These are phyloP conservation scores for Knoxdaviesia capensis DNA, from an alignment of 2,329 filamentous ascomycete genomes.

Conservation along the genomic window DNA sequence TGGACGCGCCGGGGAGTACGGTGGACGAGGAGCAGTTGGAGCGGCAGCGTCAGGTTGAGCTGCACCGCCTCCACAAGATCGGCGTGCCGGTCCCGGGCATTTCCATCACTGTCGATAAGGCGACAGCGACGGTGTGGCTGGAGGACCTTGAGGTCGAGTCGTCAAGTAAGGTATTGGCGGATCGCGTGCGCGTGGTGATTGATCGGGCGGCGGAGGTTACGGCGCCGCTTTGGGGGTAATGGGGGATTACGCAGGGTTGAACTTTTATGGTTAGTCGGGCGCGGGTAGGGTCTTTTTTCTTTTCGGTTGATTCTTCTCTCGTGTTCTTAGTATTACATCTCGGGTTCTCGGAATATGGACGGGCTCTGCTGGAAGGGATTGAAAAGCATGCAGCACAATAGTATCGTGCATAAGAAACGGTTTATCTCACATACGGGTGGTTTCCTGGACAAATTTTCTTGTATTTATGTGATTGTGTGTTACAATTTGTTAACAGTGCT, in stretches of 20 bases:
- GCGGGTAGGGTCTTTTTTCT: neutral
- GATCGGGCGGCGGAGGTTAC: slow-evolving; percentile 79
- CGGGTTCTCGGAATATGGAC: too few species aligned
- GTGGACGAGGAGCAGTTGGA: slow-evolving; percentile 27
- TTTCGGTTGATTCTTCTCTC: too few species aligned
- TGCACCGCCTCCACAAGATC: slow-evolving; percentile 59
- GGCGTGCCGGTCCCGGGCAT: slow-evolving; percentile 86
- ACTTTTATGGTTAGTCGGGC: too few species aligned
- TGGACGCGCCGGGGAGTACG: slow-evolving; percentile 11
- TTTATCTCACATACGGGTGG: too few species aligned
- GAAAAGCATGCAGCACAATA: too few species aligned
- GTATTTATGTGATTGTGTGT: too few species aligned
- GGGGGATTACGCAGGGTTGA: neutral
- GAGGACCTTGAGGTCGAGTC: slow-evolving; percentile 86
- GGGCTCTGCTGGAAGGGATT: too few species aligned
- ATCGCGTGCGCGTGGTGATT: slow-evolving; percentile 73
- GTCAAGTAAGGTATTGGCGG: slow-evolving; percentile 53
- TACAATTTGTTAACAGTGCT: too few species aligned
- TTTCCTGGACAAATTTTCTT: too few species aligned
- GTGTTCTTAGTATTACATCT: neutral
- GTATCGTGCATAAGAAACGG: too few species aligned
- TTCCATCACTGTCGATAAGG: slow-evolving; percentile 71
- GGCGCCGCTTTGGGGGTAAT: slow-evolving; percentile 45
- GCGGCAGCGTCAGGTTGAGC: slow-evolving; percentile 42
- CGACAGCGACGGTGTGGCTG: slow-evolving; percentile 75